Evolutionary conservation across 2,329 filamentous ascomycete genomes (phyloP).

Genomic region (Calonectria ilicicola): DNA sequence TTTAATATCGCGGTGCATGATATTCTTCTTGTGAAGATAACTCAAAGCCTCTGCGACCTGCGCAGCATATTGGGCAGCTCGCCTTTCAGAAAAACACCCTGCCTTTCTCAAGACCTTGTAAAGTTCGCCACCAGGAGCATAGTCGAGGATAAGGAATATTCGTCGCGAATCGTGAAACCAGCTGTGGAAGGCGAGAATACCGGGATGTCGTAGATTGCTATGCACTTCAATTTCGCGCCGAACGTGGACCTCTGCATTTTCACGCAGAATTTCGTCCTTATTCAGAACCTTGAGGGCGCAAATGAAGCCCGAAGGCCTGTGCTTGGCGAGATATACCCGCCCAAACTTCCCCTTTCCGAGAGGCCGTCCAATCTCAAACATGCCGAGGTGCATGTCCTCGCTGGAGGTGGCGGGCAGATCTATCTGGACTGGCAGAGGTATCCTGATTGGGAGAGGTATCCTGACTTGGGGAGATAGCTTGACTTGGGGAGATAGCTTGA

Average conservation of each 20-base stretch:
- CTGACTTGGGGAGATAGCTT: too few relatives aligned
- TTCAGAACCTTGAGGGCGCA: slow-evolving; percentile 80
- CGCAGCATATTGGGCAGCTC: slow-evolving; percentile 78
- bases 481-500: too few relatives aligned
- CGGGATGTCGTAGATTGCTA: slow-evolving; percentile 77
- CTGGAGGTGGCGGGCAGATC: too few relatives aligned
- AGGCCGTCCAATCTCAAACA: slow-evolving; percentile 82
- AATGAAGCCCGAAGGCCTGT: slow-evolving; percentile 74
- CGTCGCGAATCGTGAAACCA: slow-evolving; percentile 80
- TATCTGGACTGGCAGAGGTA: too few relatives aligned
- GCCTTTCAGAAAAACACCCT: slow-evolving; percentile 75
- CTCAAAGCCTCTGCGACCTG: slow-evolving; percentile 69
- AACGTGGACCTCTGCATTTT: slow-evolving; percentile 77
- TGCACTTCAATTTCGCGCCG: slow-evolving; percentile 81
- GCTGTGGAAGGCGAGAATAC: slow-evolving; percentile 72
- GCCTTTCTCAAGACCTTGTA: slow-evolving; percentile 79
- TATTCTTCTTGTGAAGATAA: slow-evolving; percentile 47
- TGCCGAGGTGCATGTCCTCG: slow-evolving; percentile 58
- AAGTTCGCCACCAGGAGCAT: slow-evolving; percentile 73
- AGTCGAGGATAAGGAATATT: slow-evolving; percentile 79
- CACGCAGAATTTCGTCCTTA: slow-evolving; percentile 76
- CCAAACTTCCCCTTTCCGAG: slow-evolving; percentile 82
- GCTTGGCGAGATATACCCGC: slow-evolving; percentile 77
- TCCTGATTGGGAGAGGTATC: too few relatives aligned
- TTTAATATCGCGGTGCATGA: slow-evolving; percentile 51